Percentiles rank a stretch among this genome's conserved stretches.
Evolutionary conservation across 2,329 filamentous ascomycete genomes (phyloP).

Genomic region (Fusarium acutatum): DNA sequence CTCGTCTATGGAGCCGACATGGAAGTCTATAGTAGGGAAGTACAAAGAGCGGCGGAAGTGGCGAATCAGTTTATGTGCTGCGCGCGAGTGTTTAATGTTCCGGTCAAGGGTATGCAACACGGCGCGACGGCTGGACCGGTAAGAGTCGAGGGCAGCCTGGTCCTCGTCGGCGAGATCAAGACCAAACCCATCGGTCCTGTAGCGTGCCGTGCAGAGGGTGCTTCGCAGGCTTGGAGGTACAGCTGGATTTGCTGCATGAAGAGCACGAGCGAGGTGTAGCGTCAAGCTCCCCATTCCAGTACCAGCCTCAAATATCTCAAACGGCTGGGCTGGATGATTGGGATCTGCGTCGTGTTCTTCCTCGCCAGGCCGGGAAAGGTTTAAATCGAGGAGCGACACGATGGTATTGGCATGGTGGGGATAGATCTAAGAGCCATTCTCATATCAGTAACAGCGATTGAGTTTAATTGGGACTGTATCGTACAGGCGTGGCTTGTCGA

Average conservation of each 20-base stretch:
- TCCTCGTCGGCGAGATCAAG: conserved; percentile 43
- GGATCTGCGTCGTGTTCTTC: conserved; percentile 42
- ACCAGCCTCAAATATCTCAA: conserved; percentile 85
- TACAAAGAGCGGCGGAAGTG: conserved; percentile 78
- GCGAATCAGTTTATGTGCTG: conserved; percentile 70
- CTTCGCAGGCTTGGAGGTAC: conserved; percentile 54
- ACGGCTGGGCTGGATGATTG: conserved; percentile 49
- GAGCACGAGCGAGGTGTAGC: conserved; percentile 76
- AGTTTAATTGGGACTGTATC: neutral
- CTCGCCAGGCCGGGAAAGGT: conserved; percentile 58
- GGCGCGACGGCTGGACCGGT: conserved; percentile 65
- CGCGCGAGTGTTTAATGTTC: conserved; percentile 66
- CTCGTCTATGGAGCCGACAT: conserved; percentile 70
- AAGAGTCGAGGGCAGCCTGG: conserved; percentile 52
- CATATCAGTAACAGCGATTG: neutral
- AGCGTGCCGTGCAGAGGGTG: conserved; percentile 38
- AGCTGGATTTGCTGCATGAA: conserved; percentile 75
- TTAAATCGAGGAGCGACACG: conserved; percentile 78
- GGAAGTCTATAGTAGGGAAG: conserved; percentile 75
- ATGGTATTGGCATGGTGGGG: conserved; percentile 79
- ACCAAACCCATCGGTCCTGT: conserved; percentile 28
- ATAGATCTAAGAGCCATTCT: conserved; percentile 57
- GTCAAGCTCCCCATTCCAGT: conserved; percentile 87
- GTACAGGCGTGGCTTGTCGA: conserved; percentile 75
- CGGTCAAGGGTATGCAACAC: conserved; percentile 80